Percentiles rank a stretch among this genome's conserved stretches.
phyloP scores from a whole-genome alignment of 148 eudicot species.

The Drosera capensis region DNA sequence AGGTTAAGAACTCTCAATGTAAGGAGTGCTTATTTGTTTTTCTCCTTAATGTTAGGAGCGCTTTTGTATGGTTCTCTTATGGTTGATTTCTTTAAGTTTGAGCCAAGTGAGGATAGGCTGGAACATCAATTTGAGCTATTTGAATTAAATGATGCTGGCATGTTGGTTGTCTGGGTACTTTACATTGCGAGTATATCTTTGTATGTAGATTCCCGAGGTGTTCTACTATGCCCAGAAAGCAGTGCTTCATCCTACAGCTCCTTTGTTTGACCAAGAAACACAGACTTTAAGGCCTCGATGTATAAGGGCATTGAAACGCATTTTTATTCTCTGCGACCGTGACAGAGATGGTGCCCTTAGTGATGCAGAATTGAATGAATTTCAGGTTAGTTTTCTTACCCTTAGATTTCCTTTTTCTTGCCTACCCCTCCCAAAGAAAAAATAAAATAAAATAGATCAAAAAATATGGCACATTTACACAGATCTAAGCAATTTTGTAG shows the following conservation, averaged over 20 bases:
- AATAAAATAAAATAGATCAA: no score
- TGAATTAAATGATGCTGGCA: background rate
- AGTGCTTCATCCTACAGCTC: slow-evolving; percentile 86
- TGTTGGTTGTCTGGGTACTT: no score
- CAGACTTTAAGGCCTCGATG: slow-evolving; percentile 82
- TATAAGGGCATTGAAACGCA: slow-evolving; percentile 77
- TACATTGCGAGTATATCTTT: background rate
- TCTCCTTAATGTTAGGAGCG: no score
- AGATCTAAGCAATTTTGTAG: no score
- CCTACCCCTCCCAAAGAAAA: no score
- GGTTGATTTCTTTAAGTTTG: no score
- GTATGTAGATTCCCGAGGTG: slow-evolving; percentile 73
- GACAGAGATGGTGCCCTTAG: slow-evolving; percentile 88
- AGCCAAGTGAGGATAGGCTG: no score
- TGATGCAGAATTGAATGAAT: slow-evolving; percentile 84
- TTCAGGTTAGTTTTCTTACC: slow-evolving; percentile 53
- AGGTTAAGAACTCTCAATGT: background rate
- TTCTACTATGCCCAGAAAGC: slow-evolving; percentile 94
- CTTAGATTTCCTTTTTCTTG: background rate
- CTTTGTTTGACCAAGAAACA: slow-evolving; percentile 82
- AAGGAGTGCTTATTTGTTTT: no score
- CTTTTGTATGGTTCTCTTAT: no score
- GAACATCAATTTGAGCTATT: no score
- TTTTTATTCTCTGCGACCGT: slow-evolving; percentile 78
- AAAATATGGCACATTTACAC: no score